Conservation (phyloP, 116 monocot species). For the Dioscorea cayenensis region DNA sequence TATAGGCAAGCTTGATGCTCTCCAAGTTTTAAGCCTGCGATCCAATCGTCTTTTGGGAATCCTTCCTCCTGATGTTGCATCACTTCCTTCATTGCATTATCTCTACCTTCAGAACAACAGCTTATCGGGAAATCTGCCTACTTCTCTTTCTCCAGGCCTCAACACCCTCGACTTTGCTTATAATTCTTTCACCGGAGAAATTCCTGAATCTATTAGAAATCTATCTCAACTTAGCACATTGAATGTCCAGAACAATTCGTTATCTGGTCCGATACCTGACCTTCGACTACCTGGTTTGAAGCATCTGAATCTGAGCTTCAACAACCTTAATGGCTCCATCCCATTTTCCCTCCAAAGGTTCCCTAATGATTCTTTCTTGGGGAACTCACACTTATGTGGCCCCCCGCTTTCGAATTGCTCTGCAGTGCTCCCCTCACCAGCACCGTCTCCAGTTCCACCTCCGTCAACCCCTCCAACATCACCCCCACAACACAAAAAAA, state of each 20-base stretch:
- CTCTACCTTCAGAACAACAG: constrained; percentile 84
- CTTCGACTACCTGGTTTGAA: constrained; percentile 43
- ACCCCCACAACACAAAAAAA: constrained; percentile 15
- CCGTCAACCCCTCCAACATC: constrained; percentile 5
- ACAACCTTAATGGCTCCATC: constrained; percentile 78
- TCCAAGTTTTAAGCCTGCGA: constrained; percentile 73
- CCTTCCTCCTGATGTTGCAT: constrained; percentile 63
- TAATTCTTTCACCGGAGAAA: constrained; percentile 66
- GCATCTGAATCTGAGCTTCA: constrained; percentile 78
- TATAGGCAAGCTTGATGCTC: constrained; percentile 79
- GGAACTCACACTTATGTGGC: constrained; percentile 79
- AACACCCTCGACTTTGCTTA: constrained; percentile 74
- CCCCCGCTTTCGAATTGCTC: constrained; percentile 49
- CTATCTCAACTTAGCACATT: constrained; percentile 57
- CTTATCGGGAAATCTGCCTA: constrained; percentile 57
- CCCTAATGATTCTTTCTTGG: constrained; percentile 67
- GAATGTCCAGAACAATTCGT: constrained; percentile 78
- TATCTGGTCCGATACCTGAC: constrained; percentile 74
- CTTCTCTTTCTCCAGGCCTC: constrained; percentile 42
- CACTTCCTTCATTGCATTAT: constrained; percentile 57
- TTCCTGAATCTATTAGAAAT: constrained; percentile 50
- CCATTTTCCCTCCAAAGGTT: constrained; percentile 69
- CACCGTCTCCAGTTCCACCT: constrained; percentile 22
- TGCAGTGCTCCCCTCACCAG: constrained; percentile 35
- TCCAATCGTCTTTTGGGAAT: constrained; percentile 57